Evolutionary conservation across 108 stramenopile species (phyloP).

Genomic region (Stephanodiscus triporus): DNA sequence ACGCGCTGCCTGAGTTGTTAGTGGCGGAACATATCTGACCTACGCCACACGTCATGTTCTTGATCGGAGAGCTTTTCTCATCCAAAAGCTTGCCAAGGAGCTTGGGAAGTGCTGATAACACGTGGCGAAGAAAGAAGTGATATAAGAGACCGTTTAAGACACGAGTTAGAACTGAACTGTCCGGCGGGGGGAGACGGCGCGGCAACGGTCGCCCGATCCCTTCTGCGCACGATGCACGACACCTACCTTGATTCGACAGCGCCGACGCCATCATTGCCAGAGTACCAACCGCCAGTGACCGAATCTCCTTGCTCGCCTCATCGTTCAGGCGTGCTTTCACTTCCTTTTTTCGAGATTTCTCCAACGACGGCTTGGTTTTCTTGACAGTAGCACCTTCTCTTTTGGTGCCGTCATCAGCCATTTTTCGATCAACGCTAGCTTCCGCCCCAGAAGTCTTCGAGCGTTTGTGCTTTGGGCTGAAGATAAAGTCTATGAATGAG

Average conservation of each 20-base stretch:
- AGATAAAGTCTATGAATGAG: neutral
- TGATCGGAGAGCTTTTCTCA: conserved; percentile 46
- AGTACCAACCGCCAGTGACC: conserved; percentile 66
- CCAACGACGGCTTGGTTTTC: conserved; percentile 29
- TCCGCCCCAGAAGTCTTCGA: neutral
- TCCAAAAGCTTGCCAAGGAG: conserved; percentile 77
- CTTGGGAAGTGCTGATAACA: conserved; percentile 52
- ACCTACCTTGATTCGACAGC: conserved; percentile 73
- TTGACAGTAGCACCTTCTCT: conserved; percentile 7
- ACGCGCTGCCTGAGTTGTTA: conserved; percentile 22
- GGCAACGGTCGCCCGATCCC: neutral
- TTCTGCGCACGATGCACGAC: neutral
- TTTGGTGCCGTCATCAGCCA: neutral
- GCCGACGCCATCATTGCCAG: conserved; percentile 76
- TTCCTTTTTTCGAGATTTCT: conserved; percentile 43
- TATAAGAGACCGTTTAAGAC: neutral
- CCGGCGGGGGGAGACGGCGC: conserved; percentile 31
- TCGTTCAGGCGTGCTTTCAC: conserved; percentile 45
- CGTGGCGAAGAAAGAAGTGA: neutral
- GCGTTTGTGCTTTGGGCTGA: conserved; percentile 1
- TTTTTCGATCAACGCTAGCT: neutral
- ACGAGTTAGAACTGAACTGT: neutral
- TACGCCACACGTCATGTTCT: conserved; percentile 15
- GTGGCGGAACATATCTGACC: conserved; percentile 32
- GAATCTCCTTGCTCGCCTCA: conserved; percentile 56